Evolutionary conservation across 1,139 yeast genomes (phyloP), one percentile per base, ranked within the genome.

Genomic region (Hemisphaericaspora lyxosophila): DNA sequence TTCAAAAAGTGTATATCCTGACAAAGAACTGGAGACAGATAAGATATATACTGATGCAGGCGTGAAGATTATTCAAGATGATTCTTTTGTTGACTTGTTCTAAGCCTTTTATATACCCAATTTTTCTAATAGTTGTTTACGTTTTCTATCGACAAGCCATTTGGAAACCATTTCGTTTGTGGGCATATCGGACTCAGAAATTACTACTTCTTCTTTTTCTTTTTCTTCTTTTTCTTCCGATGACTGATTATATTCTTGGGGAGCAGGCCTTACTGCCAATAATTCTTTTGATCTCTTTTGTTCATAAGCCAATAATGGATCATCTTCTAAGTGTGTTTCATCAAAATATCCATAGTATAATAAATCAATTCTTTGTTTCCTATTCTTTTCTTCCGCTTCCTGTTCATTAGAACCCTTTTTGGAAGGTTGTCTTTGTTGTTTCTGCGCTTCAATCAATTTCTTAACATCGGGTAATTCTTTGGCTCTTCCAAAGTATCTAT

Each of bases 401-500:
- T 47, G 41, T 25, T 46, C 46, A 22, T 43, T 39, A 14, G 45
- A 53, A 1, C 26, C 42, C 41, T 39, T 48, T 18, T 30, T 36
- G 44, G 24, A 40, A 38, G 40, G 40, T 23, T 38, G 30, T 29
- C 29, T 9, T 29, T 22, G 64, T 33, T 52, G 51, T 34, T 62
- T 58, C 31, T 61, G 61, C 31, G 62, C 57, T 41, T 71, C 65
- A 22, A 82, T 49, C 25, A 80, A 47, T 44, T 75, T 74, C 44
- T 77, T 73, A 4, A 84, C 90, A 47, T 87, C 96, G 0, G 90
- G 86, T 11, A 89, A 61, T 33, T 87, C 94, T 38, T 78, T 72
- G 0, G 96, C 96, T 34, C 96, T 62, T 0, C 97, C 97, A 61
- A 80, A 89, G 57, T 86, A 89, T 46, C 85, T 62, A 50, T 79